These are phyloP conservation scores for Candida mesenterica DNA, from an alignment of 1,139 yeast species.

Conservation along the genomic window DNA sequence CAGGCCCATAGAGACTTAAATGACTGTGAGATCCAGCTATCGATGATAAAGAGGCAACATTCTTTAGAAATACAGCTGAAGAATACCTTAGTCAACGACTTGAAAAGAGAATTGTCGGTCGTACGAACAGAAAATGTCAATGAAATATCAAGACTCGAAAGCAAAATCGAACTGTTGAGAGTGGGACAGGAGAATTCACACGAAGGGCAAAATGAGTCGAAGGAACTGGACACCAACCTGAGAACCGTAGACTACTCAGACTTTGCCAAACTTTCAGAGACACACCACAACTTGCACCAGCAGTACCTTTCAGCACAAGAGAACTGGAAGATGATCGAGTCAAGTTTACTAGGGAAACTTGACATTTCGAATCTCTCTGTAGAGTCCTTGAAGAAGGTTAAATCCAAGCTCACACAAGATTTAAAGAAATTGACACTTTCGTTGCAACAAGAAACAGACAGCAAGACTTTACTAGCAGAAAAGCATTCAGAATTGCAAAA, in stretches of 20 bases:
- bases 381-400: conserved; percentile 35
- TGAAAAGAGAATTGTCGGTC: conserved; percentile 27
- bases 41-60: conserved; percentile 38
- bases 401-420: conserved; percentile 30
- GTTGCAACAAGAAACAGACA: conserved; percentile 23
- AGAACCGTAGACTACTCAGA: conserved; percentile 26
- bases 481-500: conserved; percentile 12
- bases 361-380: conserved; percentile 41
- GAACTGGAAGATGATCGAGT: conserved; percentile 65
- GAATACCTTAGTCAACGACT: conserved; percentile 22
- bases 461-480: conserved; percentile 19
- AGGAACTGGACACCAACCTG: conserved; percentile 7
- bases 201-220: conserved; percentile 10
- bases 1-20: conserved; percentile 33
- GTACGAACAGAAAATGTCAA: conserved; percentile 37
- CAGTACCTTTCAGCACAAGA: conserved; percentile 67
- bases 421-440: conserved; percentile 23
- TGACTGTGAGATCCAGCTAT: conserved; percentile 40
- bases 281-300: conserved; percentile 56
- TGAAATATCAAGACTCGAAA: conserved; percentile 52
- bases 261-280: conserved; percentile 38
- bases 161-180: conserved; percentile 44
- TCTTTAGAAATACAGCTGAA: conserved; percentile 34
- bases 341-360: conserved; percentile 47
- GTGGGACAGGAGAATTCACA: conserved; percentile 23